Conservation (phyloP, 257 asterid species). For the Paulownia fortunei region DNA sequence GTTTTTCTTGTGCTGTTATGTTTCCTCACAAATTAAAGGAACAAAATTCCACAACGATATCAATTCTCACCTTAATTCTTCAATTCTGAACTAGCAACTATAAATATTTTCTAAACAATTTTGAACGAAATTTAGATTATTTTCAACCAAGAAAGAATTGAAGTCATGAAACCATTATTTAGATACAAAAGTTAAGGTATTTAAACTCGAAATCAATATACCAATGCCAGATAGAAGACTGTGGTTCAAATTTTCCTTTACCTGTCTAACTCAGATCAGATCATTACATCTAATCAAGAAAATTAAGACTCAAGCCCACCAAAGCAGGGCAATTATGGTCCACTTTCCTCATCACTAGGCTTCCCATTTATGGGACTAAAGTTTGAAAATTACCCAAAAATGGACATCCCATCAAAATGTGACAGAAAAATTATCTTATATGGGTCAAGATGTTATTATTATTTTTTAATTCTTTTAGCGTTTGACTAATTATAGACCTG, state of each 20-base stretch:
- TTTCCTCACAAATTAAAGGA: not conserved
- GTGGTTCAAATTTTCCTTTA: not conserved
- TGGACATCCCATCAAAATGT: constrained; percentile 18
- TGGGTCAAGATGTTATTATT: not conserved
- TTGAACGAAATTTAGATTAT: too few relatives aligned
- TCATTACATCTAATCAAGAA: not conserved
- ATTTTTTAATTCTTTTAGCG: not conserved
- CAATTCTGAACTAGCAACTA: too few relatives aligned
- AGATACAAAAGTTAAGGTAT: too few relatives aligned
- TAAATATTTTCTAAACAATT: too few relatives aligned
- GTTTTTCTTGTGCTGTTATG: not conserved
- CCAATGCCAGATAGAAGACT: not conserved
- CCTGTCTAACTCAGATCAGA: not conserved
- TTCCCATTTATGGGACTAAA: constrained; percentile 26
- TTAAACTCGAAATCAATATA: not conserved
- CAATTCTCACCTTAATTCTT: too few relatives aligned
- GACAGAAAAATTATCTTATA: not conserved
- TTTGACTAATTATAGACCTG: not conserved
- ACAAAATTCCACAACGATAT: too few relatives aligned
- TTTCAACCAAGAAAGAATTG: too few relatives aligned
- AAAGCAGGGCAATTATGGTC: too few relatives aligned
- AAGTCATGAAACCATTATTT: too few relatives aligned
- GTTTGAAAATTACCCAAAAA: constrained; percentile 23
- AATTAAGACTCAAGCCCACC: not conserved
- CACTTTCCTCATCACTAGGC: not conserved